These are phyloP conservation scores for Dioszegia hungarica DNA, from an alignment of 768 basidiomycete genomes.

Conservation along the genomic window DNA sequence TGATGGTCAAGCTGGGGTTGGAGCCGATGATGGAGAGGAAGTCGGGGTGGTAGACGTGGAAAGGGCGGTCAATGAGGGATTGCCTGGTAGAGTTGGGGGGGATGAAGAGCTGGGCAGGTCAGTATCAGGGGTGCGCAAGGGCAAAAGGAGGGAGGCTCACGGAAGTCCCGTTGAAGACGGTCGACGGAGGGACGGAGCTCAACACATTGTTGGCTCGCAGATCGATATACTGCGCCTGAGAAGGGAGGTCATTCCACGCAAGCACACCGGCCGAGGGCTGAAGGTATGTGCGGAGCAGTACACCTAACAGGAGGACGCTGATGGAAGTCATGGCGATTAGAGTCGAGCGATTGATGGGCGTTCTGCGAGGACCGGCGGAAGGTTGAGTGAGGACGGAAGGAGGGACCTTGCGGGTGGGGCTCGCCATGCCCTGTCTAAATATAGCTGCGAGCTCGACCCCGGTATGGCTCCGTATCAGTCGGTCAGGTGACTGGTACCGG, in stretches of 20 bases:
- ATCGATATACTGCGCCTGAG: slow-evolving; percentile 34
- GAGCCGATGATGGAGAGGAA: slow-evolving; percentile 62
- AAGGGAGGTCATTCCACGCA: slow-evolving; percentile 7
- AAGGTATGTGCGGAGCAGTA: neutral
- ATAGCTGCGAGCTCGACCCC: too few species aligned
- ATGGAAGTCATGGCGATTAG: neutral
- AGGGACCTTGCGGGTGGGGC: too few species aligned
- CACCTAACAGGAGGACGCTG: neutral
- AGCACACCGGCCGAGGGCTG: neutral
- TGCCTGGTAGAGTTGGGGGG: slow-evolving; percentile 60
- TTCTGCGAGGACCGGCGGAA: too few species aligned
- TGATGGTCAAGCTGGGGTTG: slow-evolving; percentile 57
- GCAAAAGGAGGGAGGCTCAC: slow-evolving; percentile 13
- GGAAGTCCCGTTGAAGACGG: slow-evolving; percentile 16
- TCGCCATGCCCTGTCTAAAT: too few species aligned
- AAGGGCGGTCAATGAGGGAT: slow-evolving; percentile 50
- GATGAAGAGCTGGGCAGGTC: slow-evolving; percentile 47
- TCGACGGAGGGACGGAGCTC: slow-evolving; percentile 22
- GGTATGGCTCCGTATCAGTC: too few species aligned
- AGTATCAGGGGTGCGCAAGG: neutral
- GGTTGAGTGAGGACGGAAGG: neutral
- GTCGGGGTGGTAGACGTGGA: slow-evolving; percentile 57
- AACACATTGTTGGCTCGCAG: slow-evolving; percentile 27
- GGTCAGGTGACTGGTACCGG: too few species aligned
- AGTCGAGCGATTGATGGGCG: too few species aligned